Percentiles rank a stretch among this genome's conserved stretches.
phyloP scores from a whole-genome alignment of 805 yeast genomes.

The Candida nemodendra region DNA sequence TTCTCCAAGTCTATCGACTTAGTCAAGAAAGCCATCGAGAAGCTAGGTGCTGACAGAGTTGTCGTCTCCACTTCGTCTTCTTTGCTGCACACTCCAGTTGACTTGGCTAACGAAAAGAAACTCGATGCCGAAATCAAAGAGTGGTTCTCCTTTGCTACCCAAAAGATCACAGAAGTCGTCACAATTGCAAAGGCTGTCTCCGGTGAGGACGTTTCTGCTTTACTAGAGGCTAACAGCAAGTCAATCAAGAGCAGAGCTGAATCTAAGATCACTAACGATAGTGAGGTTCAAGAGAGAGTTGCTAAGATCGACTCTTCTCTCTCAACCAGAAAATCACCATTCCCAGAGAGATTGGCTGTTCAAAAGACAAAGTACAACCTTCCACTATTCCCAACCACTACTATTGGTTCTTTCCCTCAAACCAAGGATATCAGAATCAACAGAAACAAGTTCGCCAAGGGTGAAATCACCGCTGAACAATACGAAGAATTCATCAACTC shows the following conservation, averaged over 20 bases:
- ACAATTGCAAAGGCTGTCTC: slow-evolving; percentile 83
- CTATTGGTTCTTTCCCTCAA: slow-evolving; percentile 99
- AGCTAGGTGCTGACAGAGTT: slow-evolving; percentile 84
- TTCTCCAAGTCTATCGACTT: slow-evolving; percentile 80
- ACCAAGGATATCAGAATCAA: slow-evolving; percentile 97
- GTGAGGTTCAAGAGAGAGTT: slow-evolving; percentile 85
- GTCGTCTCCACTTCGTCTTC: slow-evolving; percentile 97
- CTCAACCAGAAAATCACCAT: slow-evolving; percentile 83
- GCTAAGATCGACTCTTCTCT: slow-evolving; percentile 70
- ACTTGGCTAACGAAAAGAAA: slow-evolving; percentile 88
- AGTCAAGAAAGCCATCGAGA: slow-evolving; percentile 78
- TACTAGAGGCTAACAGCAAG: slow-evolving; percentile 80
- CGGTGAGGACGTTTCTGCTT: slow-evolving; percentile 75
- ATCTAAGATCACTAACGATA: slow-evolving; percentile 88
- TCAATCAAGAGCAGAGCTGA: slow-evolving; percentile 82
- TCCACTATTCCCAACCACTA: slow-evolving; percentile 99
- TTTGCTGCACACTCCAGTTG: slow-evolving; percentile 97
- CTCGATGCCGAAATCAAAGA: slow-evolving; percentile 88
- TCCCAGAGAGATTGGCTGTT: slow-evolving; percentile 81
- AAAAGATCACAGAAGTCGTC: slow-evolving; percentile 91
- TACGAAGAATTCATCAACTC: slow-evolving; percentile 95
- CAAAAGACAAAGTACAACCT: slow-evolving; percentile 87
- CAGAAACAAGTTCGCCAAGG: slow-evolving; percentile 98
- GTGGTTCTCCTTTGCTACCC: slow-evolving; percentile 98
- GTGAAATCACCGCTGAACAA: slow-evolving; percentile 90